Evolutionary conservation across 495 filamentous ascomycete genomes (phyloP), one percentile per base, ranked within the genome.

Genomic region (Neurospora sp.): DNA sequence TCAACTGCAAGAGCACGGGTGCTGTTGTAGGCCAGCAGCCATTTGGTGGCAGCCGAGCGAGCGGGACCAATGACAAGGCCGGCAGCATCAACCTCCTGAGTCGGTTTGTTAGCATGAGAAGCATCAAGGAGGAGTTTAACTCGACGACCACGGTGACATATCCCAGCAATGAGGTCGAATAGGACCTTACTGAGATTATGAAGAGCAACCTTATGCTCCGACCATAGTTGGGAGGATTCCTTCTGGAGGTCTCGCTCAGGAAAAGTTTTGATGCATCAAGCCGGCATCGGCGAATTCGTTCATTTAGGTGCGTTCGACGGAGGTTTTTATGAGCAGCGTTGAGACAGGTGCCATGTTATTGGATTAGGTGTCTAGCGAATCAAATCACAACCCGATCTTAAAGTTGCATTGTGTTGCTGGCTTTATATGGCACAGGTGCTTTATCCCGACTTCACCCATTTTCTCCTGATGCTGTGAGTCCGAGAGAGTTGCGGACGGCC

Each of bases 1-100:
- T 96, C 83, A 97, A 97, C 84, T 93, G 91, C 85, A 96, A 97
- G 88, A 91, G 90, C 80, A 97, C 94, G 3, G 94, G 93, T 69
- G 94, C 94, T 9, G 93, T 97, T 44, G 93, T 97, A 3, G 94
- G 93, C 16, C 94, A 97, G 86, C 94, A 97, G 82, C 91, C 94
- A 39, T 97, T 97, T 80, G 94, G 94, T 65, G 94, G 94, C 70
- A 90, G 91, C 47, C 86, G 94, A 74, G 93, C 92, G 10, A 94
- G 92, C 75, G 94, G 94, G 16, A 97, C 94, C 61, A 96, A 96
- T 76, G 94, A 97, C 82, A 97, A 97, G 87, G 93, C 93, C 9
- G 94, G 94, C 18, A 94, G 91, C 78, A 85, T 86, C 73, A 91
- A 89, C 78, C 80, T 97, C 70, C 78, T 97, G 74, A 87, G 86